phyloP scores from a whole-genome alignment of 176 grass and related monocot species.

The Aechmea fasciata region DNA sequence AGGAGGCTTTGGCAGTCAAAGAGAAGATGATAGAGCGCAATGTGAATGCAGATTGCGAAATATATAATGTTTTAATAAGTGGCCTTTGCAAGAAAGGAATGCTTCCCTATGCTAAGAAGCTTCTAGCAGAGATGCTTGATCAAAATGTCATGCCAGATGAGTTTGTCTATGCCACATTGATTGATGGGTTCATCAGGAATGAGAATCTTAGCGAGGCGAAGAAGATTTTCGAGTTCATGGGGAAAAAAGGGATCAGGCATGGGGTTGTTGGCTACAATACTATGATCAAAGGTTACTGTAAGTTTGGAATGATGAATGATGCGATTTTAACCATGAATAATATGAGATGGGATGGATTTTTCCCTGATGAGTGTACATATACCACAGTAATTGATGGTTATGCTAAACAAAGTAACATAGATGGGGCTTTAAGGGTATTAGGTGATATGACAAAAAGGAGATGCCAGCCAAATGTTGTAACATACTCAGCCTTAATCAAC shows the following conservation, averaged over 20 bases:
- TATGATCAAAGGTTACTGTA: slow-evolving; percentile 85
- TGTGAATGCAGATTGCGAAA: slow-evolving; percentile 51
- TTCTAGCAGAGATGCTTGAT: slow-evolving; percentile 69
- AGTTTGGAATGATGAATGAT: slow-evolving; percentile 65
- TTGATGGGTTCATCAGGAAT: slow-evolving; percentile 80
- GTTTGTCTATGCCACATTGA: slow-evolving; percentile 71
- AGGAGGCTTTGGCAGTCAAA: slow-evolving; percentile 40
- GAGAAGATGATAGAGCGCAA: slow-evolving; percentile 61
- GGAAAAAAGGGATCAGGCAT: slow-evolving; percentile 30
- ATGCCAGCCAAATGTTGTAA: slow-evolving; percentile 60
- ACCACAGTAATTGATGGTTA: slow-evolving; percentile 52
- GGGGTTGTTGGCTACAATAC: slow-evolving; percentile 60
- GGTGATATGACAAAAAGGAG: slow-evolving; percentile 62
- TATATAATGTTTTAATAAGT: slow-evolving; percentile 73
- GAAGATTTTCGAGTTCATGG: slow-evolving; percentile 65
- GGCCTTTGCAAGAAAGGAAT: slow-evolving; percentile 75
- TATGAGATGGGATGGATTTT: slow-evolving; percentile 41
- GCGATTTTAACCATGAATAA: slow-evolving; percentile 41
- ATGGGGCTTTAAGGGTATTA: slow-evolving; percentile 41
- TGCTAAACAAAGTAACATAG: slow-evolving; percentile 43
- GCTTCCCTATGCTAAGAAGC: slow-evolving; percentile 64
- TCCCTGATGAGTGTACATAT: slow-evolving; percentile 75
- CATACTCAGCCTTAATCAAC: slow-evolving; percentile 55
- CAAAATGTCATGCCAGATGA: slow-evolving; percentile 68
- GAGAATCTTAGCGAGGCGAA: slow-evolving; percentile 51